Base-by-base conservation (phyloP, 176 grass and related monocot species). In the Aegilops speltoides region DNA sequence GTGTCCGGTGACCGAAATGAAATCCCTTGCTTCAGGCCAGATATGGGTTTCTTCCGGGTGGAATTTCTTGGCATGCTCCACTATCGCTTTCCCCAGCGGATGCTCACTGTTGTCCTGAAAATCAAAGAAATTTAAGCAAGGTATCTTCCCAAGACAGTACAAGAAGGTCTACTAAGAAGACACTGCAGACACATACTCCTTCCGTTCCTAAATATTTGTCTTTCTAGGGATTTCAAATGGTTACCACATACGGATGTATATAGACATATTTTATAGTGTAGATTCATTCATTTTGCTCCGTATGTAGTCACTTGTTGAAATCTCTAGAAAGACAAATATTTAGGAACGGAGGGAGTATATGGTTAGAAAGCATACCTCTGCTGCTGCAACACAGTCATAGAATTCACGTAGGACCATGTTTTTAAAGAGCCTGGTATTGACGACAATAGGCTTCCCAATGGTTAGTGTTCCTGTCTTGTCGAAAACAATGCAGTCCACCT, bases 381-480 rank as follows among this genome's bases (percentile, higher is more conserved):
- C 92, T 65, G 92, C 84, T 45, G 93, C 92, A 68, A 87, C 84
- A 33, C 83, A 85, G 63, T 93, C 88, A 69, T 96, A 98, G 65
- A 98, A 98, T 33, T 98, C 96, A 28, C 87, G 84, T 60, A 94
- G 89, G 63, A 87, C 87, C 87, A 94, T 96, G 66, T 95, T 94
- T 90, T 91, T 96, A 2, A 98, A 80, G 40, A 98, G 88, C 73
- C 76, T 94, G 33, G 90, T 96, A 64, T 67, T 90, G 80, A 98
- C 94, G 45, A 98, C 92, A 38, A 91, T 82, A 77, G 97, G 91
- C 73, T 94, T 94, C 80, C 97, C 97, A 12, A 86, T 93, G 25
- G 97, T 98, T 23, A 98, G 84, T 6, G 97, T 98, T 75, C 97
- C 97, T 76, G 97, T 98, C 85, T 98, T 96, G 72, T 98, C 94